These are phyloP conservation scores for Sporothrix variecibatus DNA, from an alignment of 2,329 filamentous ascomycete genomes.

Conservation along the genomic window DNA sequence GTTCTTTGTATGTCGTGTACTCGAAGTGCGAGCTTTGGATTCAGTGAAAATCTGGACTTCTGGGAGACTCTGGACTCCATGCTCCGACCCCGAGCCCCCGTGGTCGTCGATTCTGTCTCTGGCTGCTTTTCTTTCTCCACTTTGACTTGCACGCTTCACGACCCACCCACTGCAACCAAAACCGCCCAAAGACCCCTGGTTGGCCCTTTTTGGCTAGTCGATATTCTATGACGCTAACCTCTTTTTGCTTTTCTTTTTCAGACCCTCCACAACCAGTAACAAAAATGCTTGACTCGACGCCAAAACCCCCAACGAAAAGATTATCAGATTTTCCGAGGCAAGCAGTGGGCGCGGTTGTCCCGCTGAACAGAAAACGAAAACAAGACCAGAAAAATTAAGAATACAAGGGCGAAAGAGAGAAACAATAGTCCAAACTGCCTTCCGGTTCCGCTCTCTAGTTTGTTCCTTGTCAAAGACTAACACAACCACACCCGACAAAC, in stretches of 20 bases:
- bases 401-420: neutral
- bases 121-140: neutral
- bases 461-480: neutral
- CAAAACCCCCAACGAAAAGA: neutral
- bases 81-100: too few species aligned
- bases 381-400: neutral
- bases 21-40: neutral
- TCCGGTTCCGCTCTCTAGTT: constrained; percentile 27
- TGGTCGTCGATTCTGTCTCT: neutral
- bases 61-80: neutral
- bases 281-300: neutral
- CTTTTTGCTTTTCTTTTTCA: constrained; percentile 7
- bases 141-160: neutral
- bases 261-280: too few species aligned
- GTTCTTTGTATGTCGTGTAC: neutral
- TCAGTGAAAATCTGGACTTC: too few species aligned
- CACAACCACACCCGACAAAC: neutral
- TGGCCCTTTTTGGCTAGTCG: neutral
- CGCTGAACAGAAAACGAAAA: neutral
- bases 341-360: neutral
- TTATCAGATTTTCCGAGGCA: constrained; percentile 16
- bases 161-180: neutral
- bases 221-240: neutral
- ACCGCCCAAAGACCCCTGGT: neutral
- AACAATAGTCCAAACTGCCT: neutral